Evolutionary conservation across 345 rosid species (phyloP), one percentile per base, ranked within the genome.

Genomic region (Moringa oleifera): DNA sequence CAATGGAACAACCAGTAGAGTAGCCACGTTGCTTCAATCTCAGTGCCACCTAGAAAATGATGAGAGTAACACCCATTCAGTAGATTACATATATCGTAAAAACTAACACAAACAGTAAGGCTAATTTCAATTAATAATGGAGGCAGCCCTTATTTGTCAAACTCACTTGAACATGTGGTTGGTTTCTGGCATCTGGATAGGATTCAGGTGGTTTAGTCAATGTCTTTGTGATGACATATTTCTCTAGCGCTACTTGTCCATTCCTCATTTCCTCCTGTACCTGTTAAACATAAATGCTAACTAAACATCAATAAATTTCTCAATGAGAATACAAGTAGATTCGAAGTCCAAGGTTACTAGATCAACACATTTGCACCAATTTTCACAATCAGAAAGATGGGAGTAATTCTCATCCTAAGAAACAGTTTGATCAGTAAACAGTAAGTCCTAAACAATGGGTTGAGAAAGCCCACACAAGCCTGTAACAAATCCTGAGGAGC

Each of bases 191-290:
- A 83, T 94, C 99, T 57, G 96, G 92, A 75, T 94, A 94, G 55
- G 95, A 89, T 85, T 85, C 93, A 55, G 96, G 96, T 45, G 89
- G 87, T 71, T 90, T 94, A 66, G 99, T 94, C 79, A 94, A 79
- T 69, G 95, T 72, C 87, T 90, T 94, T 69, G 97, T 86, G 71
- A 94, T 94, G 68, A 90, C 80, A 69, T 94, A 94, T 75, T 90
- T 88, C 82, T 90, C 95, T 61, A 94, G 97, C 45, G 72, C 82
- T 59, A 88, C 87, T 81, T 86, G 87, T 62, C 97, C 99, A 70
- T 72, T 83, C 80, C 95, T 88, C 95, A 90, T 88, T 41, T 94
- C 93, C 69, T 86, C 97, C 62, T 85, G 84, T 59, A 82, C 83
- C 99, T 94, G 88, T 86, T 72, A 65, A 69, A 65, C 23, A 64